Conservation (phyloP, 2,329 filamentous ascomycete species). For the Neonectria faginata region DNA sequence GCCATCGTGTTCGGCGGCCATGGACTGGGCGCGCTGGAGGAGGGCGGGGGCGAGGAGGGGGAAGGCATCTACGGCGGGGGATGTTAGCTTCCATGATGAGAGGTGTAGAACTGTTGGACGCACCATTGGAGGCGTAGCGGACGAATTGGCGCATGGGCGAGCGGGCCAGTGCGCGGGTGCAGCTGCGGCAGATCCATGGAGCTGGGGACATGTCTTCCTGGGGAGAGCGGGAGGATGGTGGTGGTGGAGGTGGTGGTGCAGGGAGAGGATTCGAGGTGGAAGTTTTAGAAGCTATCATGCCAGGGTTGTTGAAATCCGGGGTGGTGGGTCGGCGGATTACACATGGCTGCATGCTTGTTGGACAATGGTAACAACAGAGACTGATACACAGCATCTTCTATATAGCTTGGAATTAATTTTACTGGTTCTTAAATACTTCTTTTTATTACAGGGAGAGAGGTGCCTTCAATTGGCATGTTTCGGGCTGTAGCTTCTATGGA, state of each 20-base stretch:
- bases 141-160: conserved; percentile 43
- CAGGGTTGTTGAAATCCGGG: neutral
- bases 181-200: conserved; percentile 54
- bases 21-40: conserved; percentile 68
- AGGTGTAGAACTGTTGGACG: neutral
- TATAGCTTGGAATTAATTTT: neutral
- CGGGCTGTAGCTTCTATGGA: neutral
- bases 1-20: conserved; percentile 68
- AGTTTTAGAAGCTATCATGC: conserved; percentile 36
- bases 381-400: neutral
- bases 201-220: conserved; percentile 46
- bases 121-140: conserved; percentile 51
- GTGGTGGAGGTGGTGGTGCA: conserved; percentile 6
- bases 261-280: conserved; percentile 19
- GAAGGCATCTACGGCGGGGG: conserved; percentile 29
- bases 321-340: neutral
- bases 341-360: neutral
- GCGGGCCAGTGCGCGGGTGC: conserved; percentile 47
- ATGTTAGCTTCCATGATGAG: conserved; percentile 7
- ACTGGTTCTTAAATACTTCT: neutral
- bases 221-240: conserved; percentile 4
- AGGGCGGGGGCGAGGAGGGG: conserved; percentile 63
- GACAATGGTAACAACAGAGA: neutral
- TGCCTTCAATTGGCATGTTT: neutral
- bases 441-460: neutral